Evolutionary conservation across 2,329 filamentous ascomycete genomes (phyloP).

Genomic region (Ceratocystis cacaofunesta): DNA sequence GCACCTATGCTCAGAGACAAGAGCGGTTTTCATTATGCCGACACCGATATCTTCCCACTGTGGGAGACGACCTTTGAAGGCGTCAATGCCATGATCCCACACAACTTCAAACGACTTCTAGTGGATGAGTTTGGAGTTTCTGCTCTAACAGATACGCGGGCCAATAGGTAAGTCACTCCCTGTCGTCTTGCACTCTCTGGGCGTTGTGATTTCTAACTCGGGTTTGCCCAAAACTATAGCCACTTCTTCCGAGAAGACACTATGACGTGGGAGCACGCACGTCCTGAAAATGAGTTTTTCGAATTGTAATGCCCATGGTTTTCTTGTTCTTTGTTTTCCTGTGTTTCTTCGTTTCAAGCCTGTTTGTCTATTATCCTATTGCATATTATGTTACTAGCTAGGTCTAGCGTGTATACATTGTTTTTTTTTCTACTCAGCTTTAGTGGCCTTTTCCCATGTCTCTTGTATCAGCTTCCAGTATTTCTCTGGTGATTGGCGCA

Average conservation of each 20-base stretch:
- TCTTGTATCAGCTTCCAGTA: conserved; percentile 36
- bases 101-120: conserved; percentile 43
- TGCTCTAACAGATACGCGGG: conserved; percentile 37
- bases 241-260: conserved; percentile 29
- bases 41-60: conserved; percentile 49
- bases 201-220: conserved; percentile 14
- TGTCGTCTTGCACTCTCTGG: not conserved
- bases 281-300: not conserved
- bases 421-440: not conserved
- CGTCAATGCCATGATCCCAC: conserved; percentile 50
- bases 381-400: not conserved
- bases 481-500: conserved; percentile 38
- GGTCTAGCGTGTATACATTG: not conserved
- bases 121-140: conserved; percentile 40
- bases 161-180: conserved; percentile 32
- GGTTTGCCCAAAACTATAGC: conserved; percentile 20
- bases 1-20: conserved; percentile 36
- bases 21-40: conserved; percentile 35
- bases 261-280: conserved; percentile 23
- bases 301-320: conserved; percentile 7
- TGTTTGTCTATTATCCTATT: not conserved
- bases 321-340: conserved; percentile 4
- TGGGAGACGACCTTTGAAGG: conserved; percentile 56
- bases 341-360: not conserved
- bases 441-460: conserved; percentile 8